These are phyloP conservation scores for Cadophora luteo-olivacea DNA, from an alignment of 2,329 filamentous ascomycete species.

Conservation along the genomic window DNA sequence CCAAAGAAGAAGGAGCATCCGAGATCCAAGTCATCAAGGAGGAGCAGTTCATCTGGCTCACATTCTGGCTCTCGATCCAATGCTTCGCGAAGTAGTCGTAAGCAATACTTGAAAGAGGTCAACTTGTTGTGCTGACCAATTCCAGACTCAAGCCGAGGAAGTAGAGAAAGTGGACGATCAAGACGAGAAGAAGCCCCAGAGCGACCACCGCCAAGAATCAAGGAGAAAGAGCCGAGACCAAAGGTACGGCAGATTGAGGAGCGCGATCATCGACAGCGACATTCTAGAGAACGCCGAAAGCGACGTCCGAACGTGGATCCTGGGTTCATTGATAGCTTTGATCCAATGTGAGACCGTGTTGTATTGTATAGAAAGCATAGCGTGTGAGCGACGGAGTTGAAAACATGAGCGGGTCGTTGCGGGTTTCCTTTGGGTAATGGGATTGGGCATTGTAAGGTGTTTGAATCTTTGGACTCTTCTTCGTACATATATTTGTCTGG, in stretches of 20 bases:
- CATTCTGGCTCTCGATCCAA: neutral
- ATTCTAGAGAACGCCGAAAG: neutral
- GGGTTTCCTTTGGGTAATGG: slow-evolving; percentile 14
- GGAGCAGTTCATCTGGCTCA: neutral
- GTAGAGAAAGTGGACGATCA: slow-evolving; percentile 6
- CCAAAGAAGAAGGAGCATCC: slow-evolving; percentile 14
- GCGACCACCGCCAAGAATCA: neutral
- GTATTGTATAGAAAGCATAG: neutral
- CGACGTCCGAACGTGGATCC: neutral
- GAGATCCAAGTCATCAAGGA: neutral
- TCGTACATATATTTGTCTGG: slow-evolving; percentile 5
- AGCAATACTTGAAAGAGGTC: neutral
- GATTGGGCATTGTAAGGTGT: neutral
- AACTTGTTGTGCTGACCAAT: neutral
- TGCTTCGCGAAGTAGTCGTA: neutral
- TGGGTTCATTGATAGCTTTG: slow-evolving; percentile 8
- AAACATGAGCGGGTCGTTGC: neutral
- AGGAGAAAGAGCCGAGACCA: neutral
- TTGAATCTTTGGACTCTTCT: neutral
- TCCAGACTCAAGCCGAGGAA: slow-evolving; percentile 10
- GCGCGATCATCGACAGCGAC: slow-evolving; percentile 12
- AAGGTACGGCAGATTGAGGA: slow-evolving; percentile 4
- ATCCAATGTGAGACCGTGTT: slow-evolving; percentile 1
- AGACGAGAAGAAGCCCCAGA: slow-evolving; percentile 5
- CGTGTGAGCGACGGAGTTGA: slow-evolving; percentile 13